phyloP scores from a whole-genome alignment of 495 filamentous ascomycete genomes.

The Penicillium riverlandense region DNA sequence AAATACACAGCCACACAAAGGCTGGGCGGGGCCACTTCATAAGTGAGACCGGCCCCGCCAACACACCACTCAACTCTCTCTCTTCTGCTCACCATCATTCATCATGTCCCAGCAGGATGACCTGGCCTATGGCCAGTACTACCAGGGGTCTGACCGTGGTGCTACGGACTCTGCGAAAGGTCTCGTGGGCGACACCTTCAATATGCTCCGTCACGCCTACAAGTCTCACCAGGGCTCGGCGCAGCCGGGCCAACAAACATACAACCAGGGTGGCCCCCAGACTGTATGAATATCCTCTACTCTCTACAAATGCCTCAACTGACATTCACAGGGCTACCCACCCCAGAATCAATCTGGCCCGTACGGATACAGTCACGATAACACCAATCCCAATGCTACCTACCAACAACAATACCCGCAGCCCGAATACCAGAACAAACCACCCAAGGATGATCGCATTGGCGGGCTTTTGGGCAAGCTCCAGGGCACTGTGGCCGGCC shows the following conservation, averaged over 20 bases:
- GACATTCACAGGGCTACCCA: constrained; percentile 1
- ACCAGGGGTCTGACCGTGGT: constrained; percentile 24
- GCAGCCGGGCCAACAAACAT: constrained; percentile 9
- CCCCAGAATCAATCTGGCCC: constrained; percentile 11
- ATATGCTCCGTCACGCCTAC: constrained; percentile 40
- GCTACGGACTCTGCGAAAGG: constrained; percentile 35
- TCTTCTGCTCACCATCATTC: neutral
- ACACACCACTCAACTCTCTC: neutral
- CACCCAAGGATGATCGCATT: constrained; percentile 37
- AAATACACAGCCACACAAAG: too few species aligned
- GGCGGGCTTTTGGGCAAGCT: constrained; percentile 50
- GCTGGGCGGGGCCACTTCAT: too few species aligned
- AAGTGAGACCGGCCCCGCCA: neutral
- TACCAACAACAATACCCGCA: constrained; percentile 13
- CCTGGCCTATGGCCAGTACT: constrained; percentile 51
- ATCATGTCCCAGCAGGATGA: constrained; percentile 31
- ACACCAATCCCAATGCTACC: constrained; percentile 4
- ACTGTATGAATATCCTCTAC: constrained; percentile 1
- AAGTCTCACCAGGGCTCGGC: constrained; percentile 23
- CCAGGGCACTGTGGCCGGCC: constrained; percentile 43
- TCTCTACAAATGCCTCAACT: neutral
- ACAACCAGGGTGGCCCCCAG: constrained; percentile 11
- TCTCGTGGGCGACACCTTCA: constrained; percentile 48
- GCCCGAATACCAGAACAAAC: constrained; percentile 18
- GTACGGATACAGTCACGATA: constrained; percentile 10